phyloP scores from a whole-genome alignment of 208 protist genomes.

The Crithidia thermophila region DNA sequence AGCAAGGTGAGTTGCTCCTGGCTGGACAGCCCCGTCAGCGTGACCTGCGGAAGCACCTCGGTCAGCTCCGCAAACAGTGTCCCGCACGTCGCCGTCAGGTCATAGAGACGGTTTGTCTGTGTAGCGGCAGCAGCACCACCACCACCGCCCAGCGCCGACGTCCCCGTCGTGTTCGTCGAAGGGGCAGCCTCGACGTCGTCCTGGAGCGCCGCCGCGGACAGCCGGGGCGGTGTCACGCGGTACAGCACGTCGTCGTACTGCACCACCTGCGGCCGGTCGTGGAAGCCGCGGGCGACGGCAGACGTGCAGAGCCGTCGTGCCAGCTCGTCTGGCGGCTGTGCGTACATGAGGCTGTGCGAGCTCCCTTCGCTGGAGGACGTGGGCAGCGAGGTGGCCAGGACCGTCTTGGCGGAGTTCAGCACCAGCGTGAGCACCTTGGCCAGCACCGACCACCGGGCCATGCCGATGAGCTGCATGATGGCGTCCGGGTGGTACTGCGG shows the following conservation, averaged over 20 bases:
- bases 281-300: constrained; percentile 24
- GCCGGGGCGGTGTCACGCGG: constrained; percentile 21
- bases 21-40: constrained; percentile 56
- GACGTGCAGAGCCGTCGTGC: constrained; percentile 28
- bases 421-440: constrained; percentile 37
- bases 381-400: constrained; percentile 1
- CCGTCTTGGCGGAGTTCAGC: constrained; percentile 23
- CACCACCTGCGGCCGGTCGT: constrained; percentile 12
- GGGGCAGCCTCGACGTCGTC: not conserved
- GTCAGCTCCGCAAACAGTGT: constrained; percentile 54
- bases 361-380: not conserved
- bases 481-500: constrained; percentile 65
- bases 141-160: not conserved
- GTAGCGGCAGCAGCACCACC: not conserved
- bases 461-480: constrained; percentile 74
- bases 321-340: constrained; percentile 18
- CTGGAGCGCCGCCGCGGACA: constrained; percentile 14
- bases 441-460: constrained; percentile 58
- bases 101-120: constrained; percentile 22
- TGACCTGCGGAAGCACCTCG: constrained; percentile 49
- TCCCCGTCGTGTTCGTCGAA: not conserved
- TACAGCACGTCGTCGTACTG: constrained; percentile 16
- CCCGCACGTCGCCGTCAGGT: constrained; percentile 28
- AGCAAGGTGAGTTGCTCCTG: constrained; percentile 67
- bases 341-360: constrained; percentile 1